Evolutionary conservation across 2,329 filamentous ascomycete genomes (phyloP).

Genomic region (Tricladium varicosporioides): DNA sequence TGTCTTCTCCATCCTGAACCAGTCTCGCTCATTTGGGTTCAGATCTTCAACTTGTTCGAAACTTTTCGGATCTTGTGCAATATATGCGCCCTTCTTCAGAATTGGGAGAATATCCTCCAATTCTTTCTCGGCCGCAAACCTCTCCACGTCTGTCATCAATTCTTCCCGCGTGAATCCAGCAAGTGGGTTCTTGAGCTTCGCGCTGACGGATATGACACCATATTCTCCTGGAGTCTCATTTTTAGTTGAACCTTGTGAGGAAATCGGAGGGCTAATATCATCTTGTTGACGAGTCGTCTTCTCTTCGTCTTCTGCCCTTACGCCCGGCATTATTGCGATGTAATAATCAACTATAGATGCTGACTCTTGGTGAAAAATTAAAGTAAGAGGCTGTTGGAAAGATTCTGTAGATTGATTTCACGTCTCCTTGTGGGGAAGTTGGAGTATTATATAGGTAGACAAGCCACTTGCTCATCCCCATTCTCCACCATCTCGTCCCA

Average conservation of each 20-base stretch:
- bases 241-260: not conserved
- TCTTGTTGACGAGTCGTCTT: not conserved
- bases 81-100: constrained; percentile 35
- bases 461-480: too few relatives aligned
- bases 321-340: not conserved
- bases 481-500: not conserved
- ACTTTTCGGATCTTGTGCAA: constrained; percentile 35
- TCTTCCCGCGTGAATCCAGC: constrained; percentile 49
- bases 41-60: constrained; percentile 23
- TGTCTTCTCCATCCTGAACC: constrained; percentile 3
- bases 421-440: too few relatives aligned
- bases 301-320: constrained; percentile 1
- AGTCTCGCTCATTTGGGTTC: constrained; percentile 26
- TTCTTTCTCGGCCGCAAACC: constrained; percentile 56
- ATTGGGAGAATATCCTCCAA: constrained; percentile 40
- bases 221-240: constrained; percentile 37
- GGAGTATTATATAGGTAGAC: too few relatives aligned
- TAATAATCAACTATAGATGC: not conserved
- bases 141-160: constrained; percentile 52
- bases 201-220: constrained; percentile 18
- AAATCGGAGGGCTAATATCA: constrained; percentile 31
- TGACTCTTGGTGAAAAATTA: not conserved
- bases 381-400: too few relatives aligned
- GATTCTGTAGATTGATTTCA: too few relatives aligned
- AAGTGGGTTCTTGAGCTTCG: constrained; percentile 45